Conservation (phyloP, 352 stramenopile species). For the Phytophthora foliorum region DNA sequence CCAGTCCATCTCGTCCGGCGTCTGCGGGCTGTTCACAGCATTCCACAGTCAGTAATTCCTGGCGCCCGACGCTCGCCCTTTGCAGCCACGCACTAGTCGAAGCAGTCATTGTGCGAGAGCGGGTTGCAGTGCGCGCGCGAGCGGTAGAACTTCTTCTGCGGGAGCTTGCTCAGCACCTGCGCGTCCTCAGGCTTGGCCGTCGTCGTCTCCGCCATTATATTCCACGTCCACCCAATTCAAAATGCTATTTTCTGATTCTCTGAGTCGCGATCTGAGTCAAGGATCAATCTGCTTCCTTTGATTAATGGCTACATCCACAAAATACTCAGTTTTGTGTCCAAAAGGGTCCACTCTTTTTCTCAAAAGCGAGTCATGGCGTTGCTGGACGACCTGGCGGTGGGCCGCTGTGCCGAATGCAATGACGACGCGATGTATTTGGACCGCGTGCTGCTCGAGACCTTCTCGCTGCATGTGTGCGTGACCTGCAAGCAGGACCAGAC, state of each 20-base stretch:
- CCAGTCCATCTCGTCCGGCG: constrained; percentile 94
- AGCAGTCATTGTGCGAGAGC: constrained; percentile 97
- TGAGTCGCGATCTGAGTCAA: not conserved
- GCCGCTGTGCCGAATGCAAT: constrained; percentile 61
- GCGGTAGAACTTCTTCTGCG: constrained; percentile 98
- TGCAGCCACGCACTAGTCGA: constrained; percentile 89
- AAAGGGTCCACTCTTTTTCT: no score
- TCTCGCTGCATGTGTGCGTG: constrained; percentile 67
- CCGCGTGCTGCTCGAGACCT: constrained; percentile 55
- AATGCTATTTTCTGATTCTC: not conserved
- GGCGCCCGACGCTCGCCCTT: not conserved
- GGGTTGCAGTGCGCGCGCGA: constrained; percentile 97
- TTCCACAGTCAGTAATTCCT: not conserved
- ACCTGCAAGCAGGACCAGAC: constrained; percentile 71
- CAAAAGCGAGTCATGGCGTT: constrained; percentile 4
- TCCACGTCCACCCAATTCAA: constrained; percentile 33
- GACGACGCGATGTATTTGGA: constrained; percentile 62
- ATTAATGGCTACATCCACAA: no score
- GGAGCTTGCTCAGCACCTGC: constrained; percentile 55
- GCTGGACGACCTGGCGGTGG: constrained; percentile 36
- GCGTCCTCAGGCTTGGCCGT: constrained; percentile 22
- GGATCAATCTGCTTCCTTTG: no score
- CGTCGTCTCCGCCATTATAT: constrained; percentile 40
- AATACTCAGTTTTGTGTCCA: no score
- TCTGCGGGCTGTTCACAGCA: constrained; percentile 64